Evolutionary conservation across 495 filamentous ascomycete species (phyloP).

Genomic region (Xylaria sp.): DNA sequence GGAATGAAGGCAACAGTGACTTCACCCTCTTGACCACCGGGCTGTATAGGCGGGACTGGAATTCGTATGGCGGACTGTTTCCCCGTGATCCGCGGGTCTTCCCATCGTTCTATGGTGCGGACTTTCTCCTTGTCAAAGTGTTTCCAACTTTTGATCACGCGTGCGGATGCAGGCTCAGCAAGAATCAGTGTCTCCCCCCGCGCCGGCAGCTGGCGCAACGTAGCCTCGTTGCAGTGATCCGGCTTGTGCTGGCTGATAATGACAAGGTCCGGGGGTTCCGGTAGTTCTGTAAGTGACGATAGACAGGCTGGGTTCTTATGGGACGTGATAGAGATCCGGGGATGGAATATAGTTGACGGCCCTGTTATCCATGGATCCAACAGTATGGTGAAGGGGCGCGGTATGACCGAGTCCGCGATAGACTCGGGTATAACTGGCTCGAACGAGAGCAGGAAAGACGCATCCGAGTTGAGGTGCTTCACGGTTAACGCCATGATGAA

Average conservation of each 20-base stretch:
- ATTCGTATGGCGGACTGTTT: slow-evolving; percentile 48
- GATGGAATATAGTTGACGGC: slow-evolving; percentile 63
- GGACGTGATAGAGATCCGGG: slow-evolving; percentile 64
- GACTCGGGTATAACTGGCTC: slow-evolving; percentile 51
- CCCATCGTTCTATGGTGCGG: slow-evolving; percentile 59
- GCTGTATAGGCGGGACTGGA: slow-evolving; percentile 53
- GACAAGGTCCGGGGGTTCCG: slow-evolving; percentile 65
- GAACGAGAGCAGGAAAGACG: slow-evolving; percentile 73
- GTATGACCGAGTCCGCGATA: slow-evolving; percentile 36
- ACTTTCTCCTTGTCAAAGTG: slow-evolving; percentile 66
- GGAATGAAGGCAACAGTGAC: slow-evolving; percentile 70
- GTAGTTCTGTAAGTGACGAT: slow-evolving; percentile 64
- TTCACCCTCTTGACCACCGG: slow-evolving; percentile 60
- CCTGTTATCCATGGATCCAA: slow-evolving; percentile 77
- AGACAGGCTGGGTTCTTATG: slow-evolving; percentile 63
- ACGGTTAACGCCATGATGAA: slow-evolving; percentile 67
- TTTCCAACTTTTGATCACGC: slow-evolving; percentile 67
- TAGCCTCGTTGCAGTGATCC: slow-evolving; percentile 74
- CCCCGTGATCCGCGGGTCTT: slow-evolving; percentile 52
- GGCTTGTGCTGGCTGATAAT: slow-evolving; percentile 73
- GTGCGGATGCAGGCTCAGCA: slow-evolving; percentile 68
- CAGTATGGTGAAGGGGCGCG: slow-evolving; percentile 67
- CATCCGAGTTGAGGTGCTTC: slow-evolving; percentile 72
- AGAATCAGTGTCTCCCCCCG: slow-evolving; percentile 64
- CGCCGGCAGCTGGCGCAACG: slow-evolving; percentile 65